Evolutionary conservation across 352 stramenopile species (phyloP), one percentile per base, ranked within the genome.

Genomic region (Pythium plurisporium): DNA sequence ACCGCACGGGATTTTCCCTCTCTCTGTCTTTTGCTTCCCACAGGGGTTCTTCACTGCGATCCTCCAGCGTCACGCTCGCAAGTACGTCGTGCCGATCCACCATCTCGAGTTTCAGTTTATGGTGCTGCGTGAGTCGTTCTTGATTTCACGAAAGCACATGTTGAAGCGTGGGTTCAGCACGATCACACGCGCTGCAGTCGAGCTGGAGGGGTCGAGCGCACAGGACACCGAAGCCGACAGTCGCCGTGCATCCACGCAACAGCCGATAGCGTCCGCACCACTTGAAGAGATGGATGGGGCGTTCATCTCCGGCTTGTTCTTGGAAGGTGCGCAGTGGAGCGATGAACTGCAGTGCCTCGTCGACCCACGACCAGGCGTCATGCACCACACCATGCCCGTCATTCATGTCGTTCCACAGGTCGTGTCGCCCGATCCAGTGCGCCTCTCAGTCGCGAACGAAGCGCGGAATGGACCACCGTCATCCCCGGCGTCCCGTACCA

Each of bases 331-430:
- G 1, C 77, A 75, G 29, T 94, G 84, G 84, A 73, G 70, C 49
- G 69, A 70, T 19, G 67, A 85, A 25, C 45, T 68, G 4, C 63
- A 72, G 15, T 73, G 70, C 59, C 59, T 93, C n/a, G 76, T 72
- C 7, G 70, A 79, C 12, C 67, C 83, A 3, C 57, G 57, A 11
- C 81, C 81, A 10, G 80, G 80, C 5, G 58, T 84, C 11, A 83
- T 91, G 66, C 69, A 82, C 19, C 72, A 89, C 34, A 58, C 68
- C 22, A 89, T 97, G 70, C 90, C 94, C 19, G 58, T 87, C 12
- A 90, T 98, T 23, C 85, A 93, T 51, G 90, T 98, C 23, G 49
- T 91, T 19, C 84, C 91, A 0, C 70, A 76, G 22, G 48, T 54
- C 38, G 76, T 66, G 29, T 33, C 51, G 4, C 42, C 20, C 36